Evolutionary conservation across 495 filamentous ascomycete genomes (phyloP).

Genomic region (Hypoxylon lienhwacheense): DNA sequence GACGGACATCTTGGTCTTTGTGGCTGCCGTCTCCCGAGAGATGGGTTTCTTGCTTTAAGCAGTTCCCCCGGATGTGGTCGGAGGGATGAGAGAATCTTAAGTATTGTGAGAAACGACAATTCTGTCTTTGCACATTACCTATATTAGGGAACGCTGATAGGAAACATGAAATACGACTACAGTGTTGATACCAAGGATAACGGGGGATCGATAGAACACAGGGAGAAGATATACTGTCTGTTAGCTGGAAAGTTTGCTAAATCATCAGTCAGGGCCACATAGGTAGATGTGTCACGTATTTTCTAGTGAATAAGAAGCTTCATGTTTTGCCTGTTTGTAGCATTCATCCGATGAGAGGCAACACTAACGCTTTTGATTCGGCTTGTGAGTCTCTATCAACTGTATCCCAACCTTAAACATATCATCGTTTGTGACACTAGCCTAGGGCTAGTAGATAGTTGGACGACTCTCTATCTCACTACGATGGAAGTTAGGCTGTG

Average conservation of each 20-base stretch:
- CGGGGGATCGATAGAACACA: neutral
- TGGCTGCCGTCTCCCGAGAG: too few relatives aligned
- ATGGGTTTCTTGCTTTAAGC: too few relatives aligned
- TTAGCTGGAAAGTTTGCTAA: slow-evolving; percentile 15
- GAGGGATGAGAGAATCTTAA: too few relatives aligned
- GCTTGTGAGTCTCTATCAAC: neutral
- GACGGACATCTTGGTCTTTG: too few relatives aligned
- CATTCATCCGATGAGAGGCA: slow-evolving; percentile 9
- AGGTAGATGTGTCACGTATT: slow-evolving; percentile 17
- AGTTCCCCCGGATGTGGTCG: too few relatives aligned
- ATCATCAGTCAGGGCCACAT: slow-evolving; percentile 8
- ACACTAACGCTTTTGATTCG: neutral
- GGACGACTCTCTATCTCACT: too few relatives aligned
- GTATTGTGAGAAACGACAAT: too few relatives aligned
- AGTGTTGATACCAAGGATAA: neutral
- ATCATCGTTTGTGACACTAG: too few relatives aligned
- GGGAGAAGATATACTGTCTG: slow-evolving; percentile 2
- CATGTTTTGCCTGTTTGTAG: slow-evolving; percentile 1
- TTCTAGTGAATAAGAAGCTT: slow-evolving; percentile 5
- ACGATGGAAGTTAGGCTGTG: neutral
- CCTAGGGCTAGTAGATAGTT: too few relatives aligned
- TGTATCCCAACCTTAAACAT: neutral
- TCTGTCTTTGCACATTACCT: too few relatives aligned
- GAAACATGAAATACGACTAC: neutral
- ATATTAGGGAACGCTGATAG: neutral